phyloP scores from a whole-genome alignment of 352 stramenopile species.

The Pythium folliculosum region DNA sequence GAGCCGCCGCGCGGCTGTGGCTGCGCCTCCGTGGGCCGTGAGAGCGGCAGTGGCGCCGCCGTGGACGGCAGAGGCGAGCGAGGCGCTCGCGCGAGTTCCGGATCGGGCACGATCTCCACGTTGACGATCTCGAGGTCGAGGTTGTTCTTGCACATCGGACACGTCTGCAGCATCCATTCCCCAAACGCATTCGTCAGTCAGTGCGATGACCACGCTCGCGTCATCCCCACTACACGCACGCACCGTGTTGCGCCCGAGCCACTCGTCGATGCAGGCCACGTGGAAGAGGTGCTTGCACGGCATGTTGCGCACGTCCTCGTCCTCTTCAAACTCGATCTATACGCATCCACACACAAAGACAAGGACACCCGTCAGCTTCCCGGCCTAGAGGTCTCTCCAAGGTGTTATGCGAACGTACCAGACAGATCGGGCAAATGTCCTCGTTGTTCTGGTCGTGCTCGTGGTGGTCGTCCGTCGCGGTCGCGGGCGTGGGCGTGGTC shows the following conservation, averaged over 20 bases:
- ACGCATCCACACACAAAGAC: not conserved
- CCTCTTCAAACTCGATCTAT: constrained; percentile 77
- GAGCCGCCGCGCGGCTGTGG: constrained; percentile 32
- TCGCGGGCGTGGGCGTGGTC: constrained; percentile 1
- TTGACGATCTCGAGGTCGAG: constrained; percentile 57
- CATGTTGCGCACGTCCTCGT: constrained; percentile 75
- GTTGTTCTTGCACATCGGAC: constrained; percentile 83
- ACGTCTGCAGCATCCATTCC: constrained; percentile 39
- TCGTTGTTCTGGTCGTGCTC: constrained; percentile 38
- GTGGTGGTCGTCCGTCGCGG: not conserved
- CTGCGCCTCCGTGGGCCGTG: not conserved
- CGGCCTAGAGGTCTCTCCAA: no score
- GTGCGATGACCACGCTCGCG: not conserved
- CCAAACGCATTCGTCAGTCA: not conserved
- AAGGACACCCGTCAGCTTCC: not conserved
- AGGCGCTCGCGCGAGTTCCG: not conserved
- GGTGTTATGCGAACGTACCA: no score
- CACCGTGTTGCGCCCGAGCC: constrained; percentile 86
- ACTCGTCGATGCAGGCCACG: constrained; percentile 87
- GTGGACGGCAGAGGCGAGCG: not conserved
- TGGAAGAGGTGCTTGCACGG: constrained; percentile 90
- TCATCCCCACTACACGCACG: constrained; percentile 24
- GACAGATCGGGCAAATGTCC: constrained; percentile 71
- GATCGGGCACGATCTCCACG: constrained; percentile 38
- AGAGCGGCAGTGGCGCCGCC: not conserved